Evolutionary conservation across 805 yeast species (phyloP).

Genomic region (Lipomyces anomalus): DNA sequence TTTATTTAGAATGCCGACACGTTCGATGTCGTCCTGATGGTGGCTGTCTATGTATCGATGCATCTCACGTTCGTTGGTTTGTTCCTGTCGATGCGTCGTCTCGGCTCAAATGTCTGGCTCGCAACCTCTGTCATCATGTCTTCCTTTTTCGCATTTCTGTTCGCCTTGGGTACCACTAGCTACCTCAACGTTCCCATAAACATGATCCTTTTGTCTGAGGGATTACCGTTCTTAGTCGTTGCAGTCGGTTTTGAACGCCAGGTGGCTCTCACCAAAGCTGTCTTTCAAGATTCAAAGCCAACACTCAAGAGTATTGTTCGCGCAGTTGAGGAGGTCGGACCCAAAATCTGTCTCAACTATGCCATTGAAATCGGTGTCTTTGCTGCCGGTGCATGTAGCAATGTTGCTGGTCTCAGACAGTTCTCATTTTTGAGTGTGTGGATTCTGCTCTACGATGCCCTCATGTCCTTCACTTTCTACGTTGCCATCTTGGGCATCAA

Average conservation of each 20-base stretch:
- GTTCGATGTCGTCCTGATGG: conserved; percentile 73
- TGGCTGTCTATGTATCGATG: conserved; percentile 82
- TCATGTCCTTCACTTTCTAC: conserved; percentile 73
- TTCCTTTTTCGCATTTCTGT: conserved; percentile 74
- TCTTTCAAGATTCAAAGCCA: no score
- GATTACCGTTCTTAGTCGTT: conserved; percentile 87
- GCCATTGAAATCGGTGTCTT: conserved; percentile 66
- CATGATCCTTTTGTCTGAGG: conserved; percentile 73
- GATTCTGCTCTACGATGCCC: conserved; percentile 62
- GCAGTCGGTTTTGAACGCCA: conserved; percentile 89
- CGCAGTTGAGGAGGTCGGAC: conserved; percentile 42
- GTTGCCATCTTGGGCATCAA: conserved; percentile 80
- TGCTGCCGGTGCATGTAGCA: conserved; percentile 47
- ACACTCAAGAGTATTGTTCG: conserved; percentile 31
- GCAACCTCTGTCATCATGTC: conserved; percentile 72
- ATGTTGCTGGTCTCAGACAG: conserved; percentile 68
- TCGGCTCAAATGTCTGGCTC: conserved; percentile 85
- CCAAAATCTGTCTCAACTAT: conserved; percentile 67
- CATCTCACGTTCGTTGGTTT: conserved; percentile 71
- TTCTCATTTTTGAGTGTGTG: conserved; percentile 72
- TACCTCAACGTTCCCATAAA: conserved; percentile 58
- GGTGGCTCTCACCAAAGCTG: conserved; percentile 53
- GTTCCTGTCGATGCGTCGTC: conserved; percentile 64
- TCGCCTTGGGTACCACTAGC: conserved; percentile 63
- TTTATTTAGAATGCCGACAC: conserved; percentile 59